Evolutionary conservation across 2,329 filamentous ascomycete genomes (phyloP), one percentile per base, ranked within the genome.

Genomic region (Ophiocordyceps robertsii): DNA sequence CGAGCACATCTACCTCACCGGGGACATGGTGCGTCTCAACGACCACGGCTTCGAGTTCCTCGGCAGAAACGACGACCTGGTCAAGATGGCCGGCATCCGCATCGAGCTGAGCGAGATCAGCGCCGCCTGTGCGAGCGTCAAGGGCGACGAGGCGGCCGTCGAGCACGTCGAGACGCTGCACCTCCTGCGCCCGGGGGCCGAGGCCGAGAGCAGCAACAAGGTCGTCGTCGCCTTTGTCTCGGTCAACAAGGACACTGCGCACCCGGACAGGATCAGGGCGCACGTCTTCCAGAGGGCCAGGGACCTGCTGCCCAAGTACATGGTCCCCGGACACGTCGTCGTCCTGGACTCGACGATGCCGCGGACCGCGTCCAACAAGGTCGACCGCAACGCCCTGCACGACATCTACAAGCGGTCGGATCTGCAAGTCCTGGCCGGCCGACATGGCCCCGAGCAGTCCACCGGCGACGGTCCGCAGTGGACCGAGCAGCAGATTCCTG

Each of bases 141-240:
- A 53, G 29, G 51, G 51, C 7, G 57, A 56, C 32, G 55, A 62
- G 46, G 40, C 52, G 5, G 46, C 52, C 6, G 51, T 62, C 36
- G 57, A 63, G 39, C 61, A 58, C 21, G 52, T 64, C 33, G 62
- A 64, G 47, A 59, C 59, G 1, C 45, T 59, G 12, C 46, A 61
- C 27, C 46, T 62, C 21, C 54, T 47, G 14, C 55, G 57, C 2
- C 54, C 58, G 1, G 58, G 56, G 24, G 24, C 24, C 7, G 24
- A 24, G 4, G 7, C 24, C 24, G 24, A 24, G 30, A 50, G 56
- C 19, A 56, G 53, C 3, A 53, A 52, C 1, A 55, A 61, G 36
- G 58, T 64, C 1, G 46, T 65, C n/a, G 61, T 62, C 44, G 55
- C 56, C 16, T 47, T 47, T 39, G 41, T 49, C 10, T 44, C 47